Evolutionary conservation across 148 eudicot genomes (phyloP), one percentile per base, ranked within the genome.

Genomic region (Vaccinium macrocarpon): DNA sequence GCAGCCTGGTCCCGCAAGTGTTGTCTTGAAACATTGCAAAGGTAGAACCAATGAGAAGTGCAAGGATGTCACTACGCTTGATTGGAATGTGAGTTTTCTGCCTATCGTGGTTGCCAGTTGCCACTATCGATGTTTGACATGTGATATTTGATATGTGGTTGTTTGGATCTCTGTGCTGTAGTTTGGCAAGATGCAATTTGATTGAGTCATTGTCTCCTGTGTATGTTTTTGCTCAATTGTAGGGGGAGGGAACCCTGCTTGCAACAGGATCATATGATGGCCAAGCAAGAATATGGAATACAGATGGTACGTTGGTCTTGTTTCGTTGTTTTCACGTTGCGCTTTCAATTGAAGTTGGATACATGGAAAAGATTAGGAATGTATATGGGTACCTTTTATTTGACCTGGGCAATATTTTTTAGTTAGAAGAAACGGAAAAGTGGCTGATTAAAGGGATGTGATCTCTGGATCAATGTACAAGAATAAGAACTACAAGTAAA

Each of bases 181-280:
- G 1, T 82, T 62, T 52, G 46, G 62, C 12, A 10, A 14, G 21
- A 32, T 68, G 27, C 38, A 56, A 70, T 27, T 27, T 82, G 76
- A 48, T 82, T 52, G 59, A 66, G 57, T 32, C 25, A 18, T 12
- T 85, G 46, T 85, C 48, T 74, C 8, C 52, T 42, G 32, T 82
- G 27, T 12, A 76, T 76, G 42, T 25, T n/a, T 49, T n/a, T 49
- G 48, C 64, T 57, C 27, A 14, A 78, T 23, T 82, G 2, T 82
- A 93, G 96, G 86, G 88, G 10, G 96, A 93, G 38, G 96, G 96
- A 27, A 90, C 94, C 48, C 90, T 91, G 55, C 96, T 93, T 89
- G 94, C 96, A 27, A 93, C 96, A 32, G 96, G 94, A 49, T 93
- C 96, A 42, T 93, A 92, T 86, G 96, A 93, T 87, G 96, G 96